phyloP scores from a whole-genome alignment of 2,329 filamentous ascomycete species.

The Phialocephala sp. region DNA sequence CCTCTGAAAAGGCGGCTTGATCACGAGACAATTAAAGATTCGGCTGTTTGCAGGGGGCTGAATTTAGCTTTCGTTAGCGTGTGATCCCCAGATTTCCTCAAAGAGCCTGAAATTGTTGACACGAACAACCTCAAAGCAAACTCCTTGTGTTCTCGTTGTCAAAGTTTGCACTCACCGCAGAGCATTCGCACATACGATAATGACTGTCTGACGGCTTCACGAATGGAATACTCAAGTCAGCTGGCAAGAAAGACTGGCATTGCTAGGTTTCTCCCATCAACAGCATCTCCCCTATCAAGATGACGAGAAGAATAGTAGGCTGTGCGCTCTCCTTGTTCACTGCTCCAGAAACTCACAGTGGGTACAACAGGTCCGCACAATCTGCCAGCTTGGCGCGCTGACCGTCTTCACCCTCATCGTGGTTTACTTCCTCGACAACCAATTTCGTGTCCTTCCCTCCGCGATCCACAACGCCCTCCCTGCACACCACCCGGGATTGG shows the following conservation, averaged over 20 bases:
- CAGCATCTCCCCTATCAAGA: constrained; percentile 22
- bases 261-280: constrained; percentile 19
- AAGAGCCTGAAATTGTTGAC: constrained; percentile 26
- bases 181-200: constrained; percentile 18
- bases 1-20: constrained; percentile 5
- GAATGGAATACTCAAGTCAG: constrained; percentile 28
- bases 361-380: constrained; percentile 50
- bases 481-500: constrained; percentile 69
- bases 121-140: constrained; percentile 11
- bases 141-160: not conserved
- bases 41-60: constrained; percentile 11
- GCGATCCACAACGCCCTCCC: constrained; percentile 73
- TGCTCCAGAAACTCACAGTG: constrained; percentile 16
- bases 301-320: constrained; percentile 45
- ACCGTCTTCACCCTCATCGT: constrained; percentile 58
- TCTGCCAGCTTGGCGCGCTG: constrained; percentile 41
- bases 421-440: constrained; percentile 69
- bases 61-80: constrained; percentile 27
- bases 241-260: constrained; percentile 9
- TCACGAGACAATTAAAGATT: constrained; percentile 20
- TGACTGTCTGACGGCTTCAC: constrained; percentile 23
- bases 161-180: constrained; percentile 2
- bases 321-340: not conserved
- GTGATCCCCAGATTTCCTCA: constrained; percentile 27
- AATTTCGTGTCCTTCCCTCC: constrained; percentile 70